A percentile compares a stretch with the other conserved stretches of the same genome.
Evolutionary conservation across 202 grass and related monocot genomes (phyloP).

Genomic region (Hordeum pubiflorum): DNA sequence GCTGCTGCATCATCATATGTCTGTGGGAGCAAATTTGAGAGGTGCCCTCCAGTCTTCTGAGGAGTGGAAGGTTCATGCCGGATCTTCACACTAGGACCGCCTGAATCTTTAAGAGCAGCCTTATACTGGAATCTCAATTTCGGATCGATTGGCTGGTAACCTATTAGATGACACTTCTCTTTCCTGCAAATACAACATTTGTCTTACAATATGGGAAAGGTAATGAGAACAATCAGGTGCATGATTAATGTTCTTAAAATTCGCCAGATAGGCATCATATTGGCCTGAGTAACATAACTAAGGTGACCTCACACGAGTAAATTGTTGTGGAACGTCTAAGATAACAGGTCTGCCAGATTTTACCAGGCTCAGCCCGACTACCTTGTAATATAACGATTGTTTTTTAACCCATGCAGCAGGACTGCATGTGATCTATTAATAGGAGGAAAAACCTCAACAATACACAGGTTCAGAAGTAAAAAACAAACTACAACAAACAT

Average conservation of each 20-base stretch:
- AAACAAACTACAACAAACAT: neutral
- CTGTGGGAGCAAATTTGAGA: slow-evolving; percentile 33
- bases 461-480: neutral
- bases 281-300: neutral
- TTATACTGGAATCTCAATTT: slow-evolving; percentile 51
- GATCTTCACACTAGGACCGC: slow-evolving; percentile 11
- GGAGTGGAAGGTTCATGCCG: slow-evolving; percentile 28
- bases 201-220: neutral
- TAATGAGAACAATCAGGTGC: neutral
- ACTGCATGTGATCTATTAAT: too few relatives aligned
- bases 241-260: neutral
- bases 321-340: neutral
- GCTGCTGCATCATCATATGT: slow-evolving; percentile 28
- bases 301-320: neutral
- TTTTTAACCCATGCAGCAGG: neutral
- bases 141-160: slow-evolving; percentile 51
- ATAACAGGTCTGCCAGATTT: neutral
- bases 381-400: neutral
- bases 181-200: slow-evolving; percentile 56
- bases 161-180: slow-evolving; percentile 78
- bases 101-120: slow-evolving; percentile 44
- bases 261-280: neutral
- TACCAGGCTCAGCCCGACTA: neutral
- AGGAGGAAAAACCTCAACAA: neutral
- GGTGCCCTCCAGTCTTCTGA: slow-evolving; percentile 5